Evolutionary conservation across 1,139 yeast species (phyloP).

Genomic region (Suhomyces panamericanus): DNA sequence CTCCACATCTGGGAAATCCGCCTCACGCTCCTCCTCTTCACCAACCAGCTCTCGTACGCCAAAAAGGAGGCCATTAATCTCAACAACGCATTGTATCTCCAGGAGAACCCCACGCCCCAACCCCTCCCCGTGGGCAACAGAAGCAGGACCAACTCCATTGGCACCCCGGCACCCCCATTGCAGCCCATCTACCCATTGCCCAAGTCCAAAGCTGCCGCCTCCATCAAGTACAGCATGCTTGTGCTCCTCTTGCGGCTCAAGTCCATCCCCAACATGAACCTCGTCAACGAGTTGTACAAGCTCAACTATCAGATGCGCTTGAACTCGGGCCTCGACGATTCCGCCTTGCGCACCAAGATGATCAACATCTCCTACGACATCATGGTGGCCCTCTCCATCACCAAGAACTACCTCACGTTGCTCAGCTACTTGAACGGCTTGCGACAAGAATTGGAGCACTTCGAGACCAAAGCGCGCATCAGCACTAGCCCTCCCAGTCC

Average conservation of each 20-base stretch:
- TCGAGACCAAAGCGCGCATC: background rate
- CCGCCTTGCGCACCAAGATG: slow-evolving; percentile 20
- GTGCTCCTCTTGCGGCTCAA: slow-evolving; percentile 38
- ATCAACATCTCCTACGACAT: slow-evolving; percentile 37
- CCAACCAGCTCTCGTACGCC: slow-evolving; percentile 32
- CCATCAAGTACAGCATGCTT: slow-evolving; percentile 26
- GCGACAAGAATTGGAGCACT: slow-evolving; percentile 17
- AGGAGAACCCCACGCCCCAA: slow-evolving; percentile 27
- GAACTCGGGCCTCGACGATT: slow-evolving; percentile 9
- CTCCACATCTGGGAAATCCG: slow-evolving; percentile 43
- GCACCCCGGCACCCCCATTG: slow-evolving; percentile 3
- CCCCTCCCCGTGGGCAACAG: slow-evolving; percentile 2
- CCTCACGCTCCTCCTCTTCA: slow-evolving; percentile 33
- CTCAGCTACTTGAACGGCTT: slow-evolving; percentile 29
- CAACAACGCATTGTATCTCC: slow-evolving; percentile 37
- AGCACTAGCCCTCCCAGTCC: background rate
- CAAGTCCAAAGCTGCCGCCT: slow-evolving; percentile 28
- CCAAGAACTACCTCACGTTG: slow-evolving; percentile 33
- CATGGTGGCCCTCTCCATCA: slow-evolving; percentile 31
- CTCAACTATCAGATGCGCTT: slow-evolving; percentile 41
- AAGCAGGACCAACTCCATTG: slow-evolving; percentile 4
- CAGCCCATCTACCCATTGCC: slow-evolving; percentile 40
- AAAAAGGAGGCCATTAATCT: slow-evolving; percentile 40
- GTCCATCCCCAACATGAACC: slow-evolving; percentile 36
- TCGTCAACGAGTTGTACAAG: slow-evolving; percentile 44